Evolutionary conservation across 345 rosid species (phyloP), one percentile per base, ranked within the genome.

Genomic region (Reutealis trisperma): DNA sequence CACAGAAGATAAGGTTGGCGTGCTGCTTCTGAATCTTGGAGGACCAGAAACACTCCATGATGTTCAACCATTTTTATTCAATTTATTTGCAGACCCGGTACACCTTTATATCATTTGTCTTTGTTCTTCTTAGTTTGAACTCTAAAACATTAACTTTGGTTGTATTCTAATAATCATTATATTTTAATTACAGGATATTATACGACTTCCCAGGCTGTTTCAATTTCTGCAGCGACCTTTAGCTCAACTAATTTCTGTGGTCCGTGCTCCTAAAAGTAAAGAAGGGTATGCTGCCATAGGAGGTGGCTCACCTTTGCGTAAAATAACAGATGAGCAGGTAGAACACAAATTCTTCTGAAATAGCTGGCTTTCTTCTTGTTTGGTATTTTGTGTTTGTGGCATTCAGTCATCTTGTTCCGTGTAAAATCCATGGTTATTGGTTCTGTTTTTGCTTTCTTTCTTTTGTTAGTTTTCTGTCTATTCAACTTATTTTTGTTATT

Each of bases 241-340:
- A 73, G 99, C 97, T 2, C 76, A 91, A 55, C 84, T 93, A 32
- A 96, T 96, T 72, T 96, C 98, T 75, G 86, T 91, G 19, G 82
- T 91, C 55, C 90, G 97, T 18, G 97, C 99, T 18, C 96, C 97
- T 1, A 93, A 93, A 78, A 92, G 96, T 47, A 93, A 87, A 87
- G 97, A 93, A 87, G 99, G 96, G 69, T 96, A 96, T 90, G 99
- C 99, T 83, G 87, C 97, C 65, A 93, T 96, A 55, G 99, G 99
- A 55, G 99, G 99, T 49, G 94, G 98, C 70, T 96, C 97, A 27
- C 98, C 97, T 62, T 61, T 92, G 85, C 92, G 96, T 75, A 92
- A 87, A 80, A 91, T 93, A 71, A 96, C 98, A 1, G 88, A 90
- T 82, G 96, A 92, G 81, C 97, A 92, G 90, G 96, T 88, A 67